phyloP scores from a whole-genome alignment of 2,329 filamentous ascomycete genomes.

The Dothidotthia symphoricarpi region DNA sequence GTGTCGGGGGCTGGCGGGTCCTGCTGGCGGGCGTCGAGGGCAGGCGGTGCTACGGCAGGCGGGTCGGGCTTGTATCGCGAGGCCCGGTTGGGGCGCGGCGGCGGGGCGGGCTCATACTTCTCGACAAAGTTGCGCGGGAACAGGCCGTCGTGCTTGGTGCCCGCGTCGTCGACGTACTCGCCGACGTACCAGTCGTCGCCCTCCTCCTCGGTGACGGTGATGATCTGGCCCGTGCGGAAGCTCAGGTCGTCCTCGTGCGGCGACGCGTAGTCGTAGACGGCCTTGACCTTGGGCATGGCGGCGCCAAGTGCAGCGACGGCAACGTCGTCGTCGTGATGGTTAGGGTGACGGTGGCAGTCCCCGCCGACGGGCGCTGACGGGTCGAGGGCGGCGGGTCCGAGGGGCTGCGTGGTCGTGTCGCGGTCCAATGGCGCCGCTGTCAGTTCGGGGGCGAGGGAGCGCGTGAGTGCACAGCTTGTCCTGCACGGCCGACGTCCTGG shows the following conservation, averaged over 20 bases:
- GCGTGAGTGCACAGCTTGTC: too few species aligned
- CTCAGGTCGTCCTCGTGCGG: conserved; percentile 91
- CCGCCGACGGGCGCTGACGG: too few species aligned
- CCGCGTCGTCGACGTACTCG: conserved; percentile 75
- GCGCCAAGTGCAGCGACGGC: conserved; percentile 4
- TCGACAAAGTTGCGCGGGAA: conserved; percentile 98
- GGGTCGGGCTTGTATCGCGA: conserved; percentile 50
- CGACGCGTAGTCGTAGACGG: conserved; percentile 90
- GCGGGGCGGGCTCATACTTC: conserved; percentile 86
- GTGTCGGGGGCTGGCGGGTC: conserved; percentile 26
- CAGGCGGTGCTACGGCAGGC: conserved; percentile 34
- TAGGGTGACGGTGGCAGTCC: neutral
- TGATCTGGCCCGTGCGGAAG: conserved; percentile 81
- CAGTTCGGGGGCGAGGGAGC: too few species aligned
- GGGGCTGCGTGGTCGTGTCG: conserved; percentile 4
- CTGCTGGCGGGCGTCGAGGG: conserved; percentile 17
- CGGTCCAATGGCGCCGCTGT: conserved; percentile 1
- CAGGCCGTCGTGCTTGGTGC: conserved; percentile 75
- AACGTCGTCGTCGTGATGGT: conserved; percentile 2
- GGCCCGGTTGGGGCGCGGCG: conserved; percentile 75
- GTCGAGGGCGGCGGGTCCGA: neutral
- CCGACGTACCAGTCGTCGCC: conserved; percentile 93
- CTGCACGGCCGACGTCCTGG: conserved; percentile 13
- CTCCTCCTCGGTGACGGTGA: conserved; percentile 89
- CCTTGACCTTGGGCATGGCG: conserved; percentile 81